Percentiles rank a stretch among this genome's conserved stretches.
Conservation (phyloP, 1,284 basidiomycete genomes). For the Cystobasidiaceae sp. region DNA sequence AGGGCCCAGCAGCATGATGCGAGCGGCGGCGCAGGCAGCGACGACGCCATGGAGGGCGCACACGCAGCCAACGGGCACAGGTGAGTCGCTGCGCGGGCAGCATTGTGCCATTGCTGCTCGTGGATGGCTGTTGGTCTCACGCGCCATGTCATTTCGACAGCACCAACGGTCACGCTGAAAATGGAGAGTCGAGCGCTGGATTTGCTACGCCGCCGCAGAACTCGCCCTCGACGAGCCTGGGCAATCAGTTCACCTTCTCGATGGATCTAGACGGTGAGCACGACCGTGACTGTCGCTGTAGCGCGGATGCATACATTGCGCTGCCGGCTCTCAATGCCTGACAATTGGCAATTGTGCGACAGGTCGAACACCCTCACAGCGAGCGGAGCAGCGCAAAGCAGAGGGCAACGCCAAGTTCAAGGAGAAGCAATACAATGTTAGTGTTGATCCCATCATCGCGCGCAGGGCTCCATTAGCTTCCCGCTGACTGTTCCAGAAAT, state of each 20-base stretch:
- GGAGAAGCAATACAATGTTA: slow-evolving; percentile 18
- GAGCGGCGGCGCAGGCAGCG: not conserved
- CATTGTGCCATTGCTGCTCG: not conserved
- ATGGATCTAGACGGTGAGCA: slow-evolving; percentile 22
- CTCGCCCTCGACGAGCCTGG: slow-evolving; percentile 14
- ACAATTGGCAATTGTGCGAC: no score
- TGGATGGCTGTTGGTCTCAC: not conserved
- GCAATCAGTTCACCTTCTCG: slow-evolving; percentile 19
- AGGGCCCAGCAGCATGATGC: slow-evolving; percentile 4
- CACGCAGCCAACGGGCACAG: not conserved
- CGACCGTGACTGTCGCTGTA: no score
- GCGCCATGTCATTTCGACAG: not conserved
- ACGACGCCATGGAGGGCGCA: not conserved
- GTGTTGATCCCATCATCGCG: no score
- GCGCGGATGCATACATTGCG: no score
- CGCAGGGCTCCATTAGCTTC: no score
- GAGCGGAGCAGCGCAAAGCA: slow-evolving; percentile 24
- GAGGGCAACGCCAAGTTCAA: slow-evolving; percentile 29
- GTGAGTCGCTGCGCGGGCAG: not conserved
- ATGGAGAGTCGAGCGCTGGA: not conserved
- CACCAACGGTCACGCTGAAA: not conserved
- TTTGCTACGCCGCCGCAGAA: not conserved
- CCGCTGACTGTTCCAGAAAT: no score
- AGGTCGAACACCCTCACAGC: slow-evolving; percentile 22
- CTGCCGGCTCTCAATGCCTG: no score